Evolutionary conservation across 2,329 filamentous ascomycete species (phyloP), one percentile per base, ranked within the genome.

Genomic region (Fusarium sp.): DNA sequence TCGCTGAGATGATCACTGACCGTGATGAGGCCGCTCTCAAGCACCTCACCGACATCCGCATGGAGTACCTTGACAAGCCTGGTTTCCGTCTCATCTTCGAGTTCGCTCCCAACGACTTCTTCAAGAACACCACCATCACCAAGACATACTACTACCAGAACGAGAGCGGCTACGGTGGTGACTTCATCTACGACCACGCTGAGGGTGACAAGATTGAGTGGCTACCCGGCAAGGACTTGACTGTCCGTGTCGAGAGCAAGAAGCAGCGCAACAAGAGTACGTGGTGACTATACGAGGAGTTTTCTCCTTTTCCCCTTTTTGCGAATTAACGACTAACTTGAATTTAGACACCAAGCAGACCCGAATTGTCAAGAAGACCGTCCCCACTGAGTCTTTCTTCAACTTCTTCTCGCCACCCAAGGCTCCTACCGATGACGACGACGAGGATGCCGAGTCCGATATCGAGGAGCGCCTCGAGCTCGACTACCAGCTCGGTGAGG

Each of bases 61-160:
- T 99, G 95, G 95, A 99, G 84, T 99, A 99, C 81, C 92, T 98
- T 73, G 95, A 99, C 83, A 94, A 95, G 80, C 96, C 96, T 49
- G 96, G 96, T 69, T 99, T 99, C 92, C 93, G 93, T 72, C 89
- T 99, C 62, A 97, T 99, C 82, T 99, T 99, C 80, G 94, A 98
- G 78, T 99, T 99, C 75, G 88, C 90, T 60, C 91, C 95, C 78
- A 99, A 99, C 83, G 93, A 97, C 71, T 98, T 91, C 85, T 99
- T 99, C 89, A 92, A 90, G 81, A 98, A 99, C 89, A 98, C 97
- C 87, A 93, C 88, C 75, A 90, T 99, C 81, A 94, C 93, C 78
- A 99, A 99, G 89, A 98, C 95, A 63, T 99, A 99, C 85, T 98
- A 90, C 86, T 99, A 99, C 85, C 95, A 98, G 84, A 97, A 96